Percentiles rank a stretch among this genome's conserved stretches.
phyloP scores from a whole-genome alignment of 495 filamentous ascomycete species.

The Wilcoxina mikolae region DNA sequence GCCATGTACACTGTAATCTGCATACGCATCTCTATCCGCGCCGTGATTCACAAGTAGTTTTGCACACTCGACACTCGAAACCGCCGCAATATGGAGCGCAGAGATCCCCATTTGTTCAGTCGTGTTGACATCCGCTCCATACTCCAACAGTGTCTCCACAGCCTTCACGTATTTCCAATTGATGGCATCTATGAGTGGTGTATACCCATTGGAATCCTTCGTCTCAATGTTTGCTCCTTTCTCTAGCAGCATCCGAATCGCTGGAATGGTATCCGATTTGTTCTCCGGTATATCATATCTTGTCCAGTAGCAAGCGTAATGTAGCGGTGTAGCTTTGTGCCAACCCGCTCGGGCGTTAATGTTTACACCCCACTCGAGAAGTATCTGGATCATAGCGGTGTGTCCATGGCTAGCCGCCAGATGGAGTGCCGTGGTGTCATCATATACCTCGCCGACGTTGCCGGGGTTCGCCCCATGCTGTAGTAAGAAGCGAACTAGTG shows the following conservation, averaged over 20 bases:
- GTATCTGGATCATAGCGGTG: too few species aligned
- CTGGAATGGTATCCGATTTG: background rate
- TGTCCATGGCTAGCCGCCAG: too few species aligned
- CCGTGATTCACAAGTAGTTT: too few species aligned
- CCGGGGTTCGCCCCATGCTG: too few species aligned
- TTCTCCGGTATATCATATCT: background rate
- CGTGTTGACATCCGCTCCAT: background rate
- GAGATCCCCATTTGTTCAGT: background rate
- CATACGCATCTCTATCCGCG: too few species aligned
- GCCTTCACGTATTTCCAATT: background rate
- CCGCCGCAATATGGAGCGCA: background rate
- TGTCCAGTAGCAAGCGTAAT: background rate
- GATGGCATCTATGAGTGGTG: background rate
- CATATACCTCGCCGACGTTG: too few species aligned
- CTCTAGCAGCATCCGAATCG: background rate
- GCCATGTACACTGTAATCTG: too few species aligned
- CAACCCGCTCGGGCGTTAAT: too few species aligned
- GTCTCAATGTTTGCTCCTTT: background rate
- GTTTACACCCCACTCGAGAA: too few species aligned
- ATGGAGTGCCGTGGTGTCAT: too few species aligned
- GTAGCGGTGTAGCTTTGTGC: background rate
- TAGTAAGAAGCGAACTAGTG: too few species aligned
- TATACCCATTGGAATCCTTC: background rate
- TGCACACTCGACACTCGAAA: too few species aligned
- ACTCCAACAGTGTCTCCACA: background rate